phyloP scores from a whole-genome alignment of 2,329 filamentous ascomycete species.

The Blumeria graminis region DNA sequence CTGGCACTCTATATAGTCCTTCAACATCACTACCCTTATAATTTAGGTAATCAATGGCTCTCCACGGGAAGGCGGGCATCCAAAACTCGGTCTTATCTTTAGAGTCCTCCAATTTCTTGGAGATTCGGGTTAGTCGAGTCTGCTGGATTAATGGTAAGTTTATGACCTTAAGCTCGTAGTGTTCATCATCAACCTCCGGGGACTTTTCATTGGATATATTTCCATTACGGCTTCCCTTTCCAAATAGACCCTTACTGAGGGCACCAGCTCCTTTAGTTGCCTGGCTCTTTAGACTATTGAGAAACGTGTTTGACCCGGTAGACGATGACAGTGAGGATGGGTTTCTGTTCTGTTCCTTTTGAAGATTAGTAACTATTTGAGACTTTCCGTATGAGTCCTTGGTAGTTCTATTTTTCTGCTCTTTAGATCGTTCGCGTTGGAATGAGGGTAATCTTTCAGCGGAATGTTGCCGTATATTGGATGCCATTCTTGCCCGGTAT shows the following conservation, averaged over 20 bases:
- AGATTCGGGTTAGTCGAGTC: constrained; percentile 74
- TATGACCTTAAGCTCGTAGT: constrained; percentile 66
- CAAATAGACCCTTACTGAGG: constrained; percentile 61
- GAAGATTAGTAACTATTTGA: constrained; percentile 13
- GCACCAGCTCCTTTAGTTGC: constrained; percentile 57
- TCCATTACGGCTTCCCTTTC: constrained; percentile 46
- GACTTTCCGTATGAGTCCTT: constrained; percentile 13
- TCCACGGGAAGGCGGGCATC: constrained; percentile 92
- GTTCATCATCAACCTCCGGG: constrained; percentile 47
- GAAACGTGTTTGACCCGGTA: constrained; percentile 35
- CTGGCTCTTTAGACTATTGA: constrained; percentile 49
- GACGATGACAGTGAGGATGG: constrained; percentile 16
- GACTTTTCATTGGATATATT: constrained; percentile 45
- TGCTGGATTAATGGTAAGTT: constrained; percentile 73
- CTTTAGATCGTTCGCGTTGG: constrained; percentile 19
- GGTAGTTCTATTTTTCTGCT: constrained; percentile 13
- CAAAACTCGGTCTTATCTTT: constrained; percentile 94
- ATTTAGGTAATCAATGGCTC: constrained; percentile 89
- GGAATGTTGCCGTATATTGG: constrained; percentile 43
- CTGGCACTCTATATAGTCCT: constrained; percentile 77
- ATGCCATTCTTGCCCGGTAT: constrained; percentile 41
- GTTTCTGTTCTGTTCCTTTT: constrained; percentile 11
- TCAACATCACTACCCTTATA: constrained; percentile 87
- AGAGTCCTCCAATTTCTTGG: constrained; percentile 66
- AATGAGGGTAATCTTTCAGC: constrained; percentile 34